Percentiles rank a stretch among this genome's conserved stretches.
These are phyloP conservation scores for Drosera spatulata DNA, from an alignment of 179 eudicot species.

Conservation along the genomic window DNA sequence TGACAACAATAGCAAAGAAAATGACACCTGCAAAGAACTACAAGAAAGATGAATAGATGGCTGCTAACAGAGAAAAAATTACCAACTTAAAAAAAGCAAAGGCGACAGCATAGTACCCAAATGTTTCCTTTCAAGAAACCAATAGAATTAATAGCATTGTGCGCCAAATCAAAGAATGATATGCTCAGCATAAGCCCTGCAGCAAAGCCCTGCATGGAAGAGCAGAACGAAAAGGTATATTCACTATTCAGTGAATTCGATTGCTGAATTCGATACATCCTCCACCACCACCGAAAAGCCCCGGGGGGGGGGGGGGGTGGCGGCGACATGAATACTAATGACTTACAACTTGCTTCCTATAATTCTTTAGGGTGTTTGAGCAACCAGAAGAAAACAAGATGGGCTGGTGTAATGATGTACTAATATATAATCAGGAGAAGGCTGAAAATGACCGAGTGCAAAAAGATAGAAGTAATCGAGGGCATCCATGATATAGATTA, in stretches of 20 bases:
- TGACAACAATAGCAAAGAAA: slow-evolving; percentile 76
- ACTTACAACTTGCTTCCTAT: too few relatives aligned
- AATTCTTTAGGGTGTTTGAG: too few relatives aligned
- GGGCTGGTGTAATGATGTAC: too few relatives aligned
- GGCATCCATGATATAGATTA: not conserved
- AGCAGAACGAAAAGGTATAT: not conserved
- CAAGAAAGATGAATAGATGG: slow-evolving; percentile 12
- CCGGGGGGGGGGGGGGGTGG: too few relatives aligned
- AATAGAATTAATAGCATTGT: slow-evolving; percentile 84
- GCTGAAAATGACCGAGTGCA: not conserved
- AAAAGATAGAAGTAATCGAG: not conserved
- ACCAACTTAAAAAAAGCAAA: too few relatives aligned
- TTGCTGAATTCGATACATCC: too few relatives aligned
- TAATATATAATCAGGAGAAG: too few relatives aligned
- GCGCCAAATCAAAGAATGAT: slow-evolving; percentile 95
- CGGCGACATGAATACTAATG: too few relatives aligned
- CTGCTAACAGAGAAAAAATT: not conserved
- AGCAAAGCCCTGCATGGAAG: slow-evolving; percentile 70
- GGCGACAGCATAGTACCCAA: slow-evolving; percentile 42
- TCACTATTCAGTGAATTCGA: too few relatives aligned
- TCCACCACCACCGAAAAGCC: too few relatives aligned
- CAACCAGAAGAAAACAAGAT: too few relatives aligned
- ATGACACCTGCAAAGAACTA: slow-evolving; percentile 97
- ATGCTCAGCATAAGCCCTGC: slow-evolving; percentile 99
- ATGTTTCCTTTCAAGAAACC: slow-evolving; percentile 92